Base-by-base conservation (phyloP, 192 early-diverging fungal genomes). In the Umbelopsis ramanniana region DNA sequence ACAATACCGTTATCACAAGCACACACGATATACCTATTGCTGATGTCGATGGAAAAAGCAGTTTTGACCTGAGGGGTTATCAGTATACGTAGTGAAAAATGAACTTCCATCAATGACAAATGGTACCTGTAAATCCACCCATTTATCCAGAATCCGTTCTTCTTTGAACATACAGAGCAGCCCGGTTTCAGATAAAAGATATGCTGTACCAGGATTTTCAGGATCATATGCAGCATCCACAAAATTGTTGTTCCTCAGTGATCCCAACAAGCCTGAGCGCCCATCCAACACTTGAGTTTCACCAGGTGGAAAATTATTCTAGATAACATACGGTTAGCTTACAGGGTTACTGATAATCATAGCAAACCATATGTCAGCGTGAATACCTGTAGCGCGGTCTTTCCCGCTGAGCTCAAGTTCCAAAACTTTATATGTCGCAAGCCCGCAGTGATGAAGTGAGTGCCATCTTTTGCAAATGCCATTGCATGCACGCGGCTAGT, bases 361-460 rank as follows among this genome's bases (percentile, higher is more conserved):
- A 43, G 40, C 7, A 15, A 46, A 46, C 12, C 19, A 19, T 12
- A n/a, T 22, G 6, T 21, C 15, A 12, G 0, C 6, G 0, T 6
- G 6, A 11, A 11, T 68, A 63, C 52, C 52, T 23, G 53, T 55
- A 37, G 46, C 38, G 46, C 3, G 45, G 12, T 73, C 46, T 68
- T 74, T 74, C 79, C 53, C 43, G 71, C 67, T 75, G 74, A 60
- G 68, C 90, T 86, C 38, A 95, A 75, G 52, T 88, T 86, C 93
- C 93, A 95, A 77, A 90, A 94, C 69, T 93, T 94, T 70, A 93
- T 80, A 74, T 95, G 93, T 4, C 90, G 76, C 52, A 90, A 67
- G 8, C 93, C 93, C 35, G 87, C 91, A 10, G 93, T 95, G 71
- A 93, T 87, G 81, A 95, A 93, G 63, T 84, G 91, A 1, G 78